Percentiles rank a stretch among this genome's conserved stretches.
phyloP scores from a whole-genome alignment of 2,329 filamentous ascomycete genomes.

The Canariomyces notabilis region DNA sequence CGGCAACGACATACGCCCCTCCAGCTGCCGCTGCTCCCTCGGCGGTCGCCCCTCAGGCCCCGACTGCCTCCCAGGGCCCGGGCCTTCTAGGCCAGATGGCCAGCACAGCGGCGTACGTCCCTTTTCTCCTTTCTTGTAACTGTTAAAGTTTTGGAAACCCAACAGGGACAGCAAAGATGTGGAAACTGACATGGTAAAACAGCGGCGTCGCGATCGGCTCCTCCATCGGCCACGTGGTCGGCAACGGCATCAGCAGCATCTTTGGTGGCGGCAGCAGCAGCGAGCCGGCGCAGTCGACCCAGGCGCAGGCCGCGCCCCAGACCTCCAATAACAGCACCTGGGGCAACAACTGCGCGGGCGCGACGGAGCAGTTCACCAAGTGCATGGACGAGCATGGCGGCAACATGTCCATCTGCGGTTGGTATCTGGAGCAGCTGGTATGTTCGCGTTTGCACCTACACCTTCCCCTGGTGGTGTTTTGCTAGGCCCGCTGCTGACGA shows the following conservation, averaged over 20 bases:
- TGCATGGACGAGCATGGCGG: conserved; percentile 96
- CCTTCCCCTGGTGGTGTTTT: neutral
- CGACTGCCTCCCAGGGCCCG: conserved; percentile 62
- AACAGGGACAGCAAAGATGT: conserved; percentile 5
- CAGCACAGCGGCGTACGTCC: conserved; percentile 87
- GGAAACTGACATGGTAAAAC: conserved; percentile 26
- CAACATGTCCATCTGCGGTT: conserved; percentile 92
- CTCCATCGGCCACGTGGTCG: conserved; percentile 90
- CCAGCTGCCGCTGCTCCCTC: conserved; percentile 44
- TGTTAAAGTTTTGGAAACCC: neutral
- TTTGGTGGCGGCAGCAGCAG: conserved; percentile 68
- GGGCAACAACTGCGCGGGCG: conserved; percentile 67
- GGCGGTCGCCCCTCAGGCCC: conserved; percentile 37
- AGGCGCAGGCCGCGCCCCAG: conserved; percentile 45
- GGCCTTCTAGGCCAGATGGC: conserved; percentile 97
- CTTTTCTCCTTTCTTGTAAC: neutral
- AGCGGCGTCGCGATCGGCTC: conserved; percentile 97
- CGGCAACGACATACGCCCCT: conserved; percentile 62
- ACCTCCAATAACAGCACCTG: conserved; percentile 50
- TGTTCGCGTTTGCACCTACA: conserved; percentile 28
- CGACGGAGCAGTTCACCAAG: conserved; percentile 81
- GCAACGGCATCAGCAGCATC: conserved; percentile 84
- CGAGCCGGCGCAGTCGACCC: conserved; percentile 41
- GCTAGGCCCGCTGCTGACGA: neutral
- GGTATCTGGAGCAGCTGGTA: conserved; percentile 91